Evolutionary conservation across 805 yeast species (phyloP).

Genomic region (Lipomyces mesembrius): DNA sequence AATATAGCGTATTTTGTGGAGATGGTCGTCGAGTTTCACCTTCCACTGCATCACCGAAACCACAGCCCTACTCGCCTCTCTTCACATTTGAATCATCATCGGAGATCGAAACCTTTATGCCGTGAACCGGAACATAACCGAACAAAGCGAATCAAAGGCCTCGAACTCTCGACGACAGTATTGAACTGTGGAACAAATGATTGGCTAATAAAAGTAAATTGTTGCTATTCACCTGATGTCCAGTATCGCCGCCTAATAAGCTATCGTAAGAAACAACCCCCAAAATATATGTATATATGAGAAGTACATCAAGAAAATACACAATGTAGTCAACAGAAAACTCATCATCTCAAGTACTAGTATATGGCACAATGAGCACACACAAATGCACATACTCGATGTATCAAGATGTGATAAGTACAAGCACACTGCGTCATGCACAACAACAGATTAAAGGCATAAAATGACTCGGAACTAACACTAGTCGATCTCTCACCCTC

Average conservation of each 20-base stretch:
- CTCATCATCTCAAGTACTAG: background rate
- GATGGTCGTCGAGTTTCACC: background rate
- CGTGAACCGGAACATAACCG: background rate
- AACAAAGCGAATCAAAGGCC: background rate
- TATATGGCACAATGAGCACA: background rate
- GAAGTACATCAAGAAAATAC: constrained; percentile 10
- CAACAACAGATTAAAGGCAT: constrained; percentile 5
- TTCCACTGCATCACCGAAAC: background rate
- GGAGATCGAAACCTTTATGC: constrained; percentile 8
- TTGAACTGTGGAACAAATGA: constrained; percentile 5
- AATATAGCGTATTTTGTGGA: background rate
- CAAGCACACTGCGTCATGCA: constrained; percentile 9
- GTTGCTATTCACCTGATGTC: constrained; percentile 39
- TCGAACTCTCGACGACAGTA: constrained; percentile 5
- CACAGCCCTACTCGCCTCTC: background rate
- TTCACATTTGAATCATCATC: constrained; percentile 7
- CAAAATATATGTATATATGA: background rate
- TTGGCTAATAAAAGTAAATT: constrained; percentile 6
- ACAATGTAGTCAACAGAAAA: constrained; percentile 7
- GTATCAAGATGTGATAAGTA: background rate
- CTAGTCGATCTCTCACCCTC: background rate
- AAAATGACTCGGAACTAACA: background rate
- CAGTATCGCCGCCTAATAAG: constrained; percentile 39
- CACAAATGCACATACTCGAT: background rate
- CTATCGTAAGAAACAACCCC: constrained; percentile 28